Evolutionary conservation across 352 stramenopile genomes (phyloP).

Genomic region (Peronospora belbahrii): DNA sequence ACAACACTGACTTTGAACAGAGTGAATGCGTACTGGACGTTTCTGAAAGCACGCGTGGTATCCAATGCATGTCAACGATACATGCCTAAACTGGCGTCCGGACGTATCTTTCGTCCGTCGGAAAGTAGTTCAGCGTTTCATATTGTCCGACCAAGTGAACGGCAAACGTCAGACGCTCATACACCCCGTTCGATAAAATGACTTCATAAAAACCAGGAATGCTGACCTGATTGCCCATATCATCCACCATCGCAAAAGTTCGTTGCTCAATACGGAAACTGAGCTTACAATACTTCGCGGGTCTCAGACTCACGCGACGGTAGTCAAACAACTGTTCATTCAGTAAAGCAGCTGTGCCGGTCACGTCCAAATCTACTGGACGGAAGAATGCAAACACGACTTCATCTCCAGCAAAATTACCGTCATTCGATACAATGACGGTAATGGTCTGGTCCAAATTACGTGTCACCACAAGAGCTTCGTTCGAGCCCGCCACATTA

Average conservation of each 20-base stretch:
- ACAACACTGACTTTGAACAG: too few species aligned
- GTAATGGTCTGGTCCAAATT: slow-evolving; percentile 36
- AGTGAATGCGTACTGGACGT: slow-evolving; percentile 1
- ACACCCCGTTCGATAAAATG: slow-evolving; percentile 64
- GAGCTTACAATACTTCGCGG: slow-evolving; percentile 29
- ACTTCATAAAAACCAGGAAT: slow-evolving; percentile 71
- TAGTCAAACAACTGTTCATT: slow-evolving; percentile 78
- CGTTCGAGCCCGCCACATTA: background rate
- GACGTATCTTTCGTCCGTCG: slow-evolving; percentile 7
- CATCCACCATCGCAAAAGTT: slow-evolving; percentile 51
- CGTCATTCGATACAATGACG: slow-evolving; percentile 53
- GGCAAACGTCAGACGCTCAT: slow-evolving; percentile 56
- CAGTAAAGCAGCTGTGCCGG: slow-evolving; percentile 45
- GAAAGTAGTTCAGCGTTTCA: slow-evolving; percentile 39
- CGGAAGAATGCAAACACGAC: slow-evolving; percentile 78
- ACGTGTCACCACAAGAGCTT: slow-evolving; percentile 28
- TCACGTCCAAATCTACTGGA: slow-evolving; percentile 46
- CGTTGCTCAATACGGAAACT: slow-evolving; percentile 36
- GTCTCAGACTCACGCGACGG: slow-evolving; percentile 41
- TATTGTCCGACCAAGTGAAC: slow-evolving; percentile 29
- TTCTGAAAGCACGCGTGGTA: slow-evolving; percentile 7
- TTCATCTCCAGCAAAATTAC: slow-evolving; percentile 46
- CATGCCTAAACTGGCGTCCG: background rate
- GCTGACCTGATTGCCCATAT: slow-evolving; percentile 40
- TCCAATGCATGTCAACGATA: slow-evolving; percentile 6